Evolutionary conservation across 78 protist genomes (phyloP).

Genomic region (Dictyostelium brefeldianum): DNA sequence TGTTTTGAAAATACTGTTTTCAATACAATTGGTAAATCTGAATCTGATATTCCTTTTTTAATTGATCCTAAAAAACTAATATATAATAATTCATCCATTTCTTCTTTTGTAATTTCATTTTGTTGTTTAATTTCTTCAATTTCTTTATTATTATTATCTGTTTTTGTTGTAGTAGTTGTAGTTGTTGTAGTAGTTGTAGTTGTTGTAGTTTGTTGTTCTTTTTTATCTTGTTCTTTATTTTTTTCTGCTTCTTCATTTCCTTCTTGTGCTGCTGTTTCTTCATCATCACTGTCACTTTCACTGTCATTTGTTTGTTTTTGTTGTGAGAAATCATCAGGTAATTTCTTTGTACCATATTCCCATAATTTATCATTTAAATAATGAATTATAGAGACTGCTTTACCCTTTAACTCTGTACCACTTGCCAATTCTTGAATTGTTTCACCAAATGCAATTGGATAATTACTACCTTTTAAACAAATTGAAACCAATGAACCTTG

Average conservation of each 20-base stretch:
- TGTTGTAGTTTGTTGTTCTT: slow-evolving; percentile 15
- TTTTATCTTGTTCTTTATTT: not conserved
- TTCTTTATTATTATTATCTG: not conserved
- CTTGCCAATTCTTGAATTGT: not conserved
- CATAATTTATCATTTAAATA: slow-evolving; percentile 38
- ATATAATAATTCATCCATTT: slow-evolving; percentile 51
- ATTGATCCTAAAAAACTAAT: slow-evolving; percentile 69
- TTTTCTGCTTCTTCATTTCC: not conserved
- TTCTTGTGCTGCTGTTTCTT: not conserved
- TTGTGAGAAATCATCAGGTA: slow-evolving; percentile 8
- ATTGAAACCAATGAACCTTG: slow-evolving; percentile 39
- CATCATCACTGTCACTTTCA: not conserved
- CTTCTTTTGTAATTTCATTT: not conserved
- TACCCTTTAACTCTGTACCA: slow-evolving; percentile 29
- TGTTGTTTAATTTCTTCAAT: not conserved
- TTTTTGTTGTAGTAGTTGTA: not conserved
- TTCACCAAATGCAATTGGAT: slow-evolving; percentile 48
- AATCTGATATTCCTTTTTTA: slow-evolving; percentile 48
- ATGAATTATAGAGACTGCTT: slow-evolving; percentile 43
- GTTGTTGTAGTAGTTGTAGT: slow-evolving; percentile 17
- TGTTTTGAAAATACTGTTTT: slow-evolving; percentile 55
- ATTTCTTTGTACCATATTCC: slow-evolving; percentile 66
- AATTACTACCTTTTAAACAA: not conserved
- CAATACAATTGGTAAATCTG: slow-evolving; percentile 53
- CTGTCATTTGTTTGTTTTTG: not conserved